phyloP scores from a whole-genome alignment of 352 stramenopile species.

The Globisporangium middletonii region DNA sequence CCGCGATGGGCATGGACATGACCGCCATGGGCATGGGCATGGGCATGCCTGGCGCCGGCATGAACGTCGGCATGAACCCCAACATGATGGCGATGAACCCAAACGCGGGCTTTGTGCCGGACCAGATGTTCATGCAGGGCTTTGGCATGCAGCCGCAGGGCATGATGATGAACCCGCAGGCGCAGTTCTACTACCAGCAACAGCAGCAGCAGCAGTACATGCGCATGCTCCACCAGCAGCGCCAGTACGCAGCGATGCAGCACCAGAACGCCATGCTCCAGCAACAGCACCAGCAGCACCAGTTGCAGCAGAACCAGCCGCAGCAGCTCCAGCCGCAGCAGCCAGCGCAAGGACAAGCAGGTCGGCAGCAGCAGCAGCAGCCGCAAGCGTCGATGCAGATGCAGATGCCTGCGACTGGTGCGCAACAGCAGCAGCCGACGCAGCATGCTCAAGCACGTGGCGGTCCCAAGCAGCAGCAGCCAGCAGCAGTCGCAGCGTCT shows the following conservation, averaged over 20 bases:
- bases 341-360: not conserved
- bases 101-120: constrained; percentile 30
- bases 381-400: not conserved
- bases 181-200: constrained; percentile 66
- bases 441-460: constrained; percentile 1
- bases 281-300: constrained; percentile 24
- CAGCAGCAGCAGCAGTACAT: constrained; percentile 83
- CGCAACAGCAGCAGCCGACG: not conserved
- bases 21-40: constrained; percentile 39
- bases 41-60: constrained; percentile 2
- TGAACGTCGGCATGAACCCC: constrained; percentile 49
- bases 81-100: constrained; percentile 49
- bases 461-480: constrained; percentile 10
- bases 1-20: constrained; percentile 21
- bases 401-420: not conserved
- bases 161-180: constrained; percentile 75
- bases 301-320: constrained; percentile 19
- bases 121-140: constrained; percentile 60
- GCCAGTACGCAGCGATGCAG: constrained; percentile 31
- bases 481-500: constrained; percentile 7
- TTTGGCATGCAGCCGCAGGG: constrained; percentile 67
- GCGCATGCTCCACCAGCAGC: constrained; percentile 53
- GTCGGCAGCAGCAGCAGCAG: not conserved
- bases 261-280: constrained; percentile 34
- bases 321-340: constrained; percentile 33